Evolutionary conservation across 257 asterid species (phyloP).

Genomic region (Ophiorrhiza pumila): DNA sequence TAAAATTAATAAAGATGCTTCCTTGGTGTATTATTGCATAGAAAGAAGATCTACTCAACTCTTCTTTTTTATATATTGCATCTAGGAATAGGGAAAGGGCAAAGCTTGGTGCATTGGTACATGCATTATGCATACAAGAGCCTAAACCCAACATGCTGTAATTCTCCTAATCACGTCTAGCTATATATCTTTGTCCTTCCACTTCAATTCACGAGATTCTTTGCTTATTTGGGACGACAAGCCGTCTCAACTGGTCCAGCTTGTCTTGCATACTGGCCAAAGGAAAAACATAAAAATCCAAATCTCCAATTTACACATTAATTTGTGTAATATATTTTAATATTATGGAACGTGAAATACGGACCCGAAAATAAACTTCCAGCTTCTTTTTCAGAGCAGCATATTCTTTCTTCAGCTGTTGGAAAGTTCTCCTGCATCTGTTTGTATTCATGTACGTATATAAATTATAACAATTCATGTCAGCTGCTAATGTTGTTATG

Average conservation of each 20-base stretch:
- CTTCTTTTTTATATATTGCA: neutral
- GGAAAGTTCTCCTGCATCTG: conserved; percentile 73
- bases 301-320: neutral
- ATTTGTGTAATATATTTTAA: neutral
- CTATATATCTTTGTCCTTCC: neutral
- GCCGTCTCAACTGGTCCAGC: conserved; percentile 55
- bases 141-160: neutral
- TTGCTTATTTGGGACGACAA: conserved; percentile 45
- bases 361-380: conserved; percentile 74
- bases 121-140: neutral
- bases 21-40: too few relatives aligned
- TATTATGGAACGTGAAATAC: neutral
- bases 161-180: too few relatives aligned
- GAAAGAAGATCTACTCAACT: too few relatives aligned
- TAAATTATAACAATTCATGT: neutral
- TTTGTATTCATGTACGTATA: neutral
- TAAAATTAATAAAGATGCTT: neutral
- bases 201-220: neutral
- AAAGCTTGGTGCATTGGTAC: neutral
- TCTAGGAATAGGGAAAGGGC: neutral
- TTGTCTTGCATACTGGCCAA: conserved; percentile 54
- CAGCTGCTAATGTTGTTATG: neutral
- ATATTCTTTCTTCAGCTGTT: conserved; percentile 70
- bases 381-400: conserved; percentile 60
- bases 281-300: conserved; percentile 2